Conservation (phyloP, 106 monocot species). For the Alisma plantagoaquatica region DNA sequence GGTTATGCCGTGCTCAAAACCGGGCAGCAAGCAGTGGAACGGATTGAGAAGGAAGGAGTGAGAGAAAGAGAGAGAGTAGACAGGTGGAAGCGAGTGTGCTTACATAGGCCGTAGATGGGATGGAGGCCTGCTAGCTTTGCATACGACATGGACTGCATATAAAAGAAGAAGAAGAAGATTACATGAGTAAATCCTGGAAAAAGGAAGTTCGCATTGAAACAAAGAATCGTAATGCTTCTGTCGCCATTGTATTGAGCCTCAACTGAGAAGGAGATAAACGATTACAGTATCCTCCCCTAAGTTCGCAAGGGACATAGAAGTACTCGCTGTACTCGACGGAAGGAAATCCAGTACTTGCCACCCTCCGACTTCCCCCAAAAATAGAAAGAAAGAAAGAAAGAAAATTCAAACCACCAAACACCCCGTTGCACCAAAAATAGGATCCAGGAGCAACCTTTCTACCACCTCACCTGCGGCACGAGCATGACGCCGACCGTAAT, state of each 20-base stretch:
- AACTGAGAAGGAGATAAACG: not conserved
- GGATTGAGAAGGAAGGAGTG: not conserved
- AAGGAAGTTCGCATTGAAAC: not conserved
- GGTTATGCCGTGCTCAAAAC: no score
- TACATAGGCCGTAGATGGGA: conserved; percentile 97
- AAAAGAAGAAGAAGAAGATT: not conserved
- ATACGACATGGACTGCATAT: conserved; percentile 86
- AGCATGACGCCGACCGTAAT: conserved; percentile 98
- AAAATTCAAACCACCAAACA: no score
- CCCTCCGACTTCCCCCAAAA: no score
- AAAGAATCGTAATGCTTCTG: not conserved
- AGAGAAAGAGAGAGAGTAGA: conserved; percentile 3
- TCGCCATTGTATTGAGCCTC: no score
- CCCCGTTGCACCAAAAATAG: no score
- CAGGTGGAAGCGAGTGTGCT: conserved; percentile 21
- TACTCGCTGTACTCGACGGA: no score
- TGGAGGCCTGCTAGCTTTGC: conserved; percentile 97
- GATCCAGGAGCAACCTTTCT: no score
- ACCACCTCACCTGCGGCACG: conserved; percentile 86
- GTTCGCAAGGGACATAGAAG: not conserved
- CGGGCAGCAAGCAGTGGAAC: not conserved
- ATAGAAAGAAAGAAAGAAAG: no score
- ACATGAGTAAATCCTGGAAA: not conserved
- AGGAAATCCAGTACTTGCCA: no score
- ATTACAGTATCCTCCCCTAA: not conserved